Evolutionary conservation across 2,329 filamentous ascomycete species (phyloP), one percentile per base, ranked within the genome.

Genomic region (Fusarium haematococcum): DNA sequence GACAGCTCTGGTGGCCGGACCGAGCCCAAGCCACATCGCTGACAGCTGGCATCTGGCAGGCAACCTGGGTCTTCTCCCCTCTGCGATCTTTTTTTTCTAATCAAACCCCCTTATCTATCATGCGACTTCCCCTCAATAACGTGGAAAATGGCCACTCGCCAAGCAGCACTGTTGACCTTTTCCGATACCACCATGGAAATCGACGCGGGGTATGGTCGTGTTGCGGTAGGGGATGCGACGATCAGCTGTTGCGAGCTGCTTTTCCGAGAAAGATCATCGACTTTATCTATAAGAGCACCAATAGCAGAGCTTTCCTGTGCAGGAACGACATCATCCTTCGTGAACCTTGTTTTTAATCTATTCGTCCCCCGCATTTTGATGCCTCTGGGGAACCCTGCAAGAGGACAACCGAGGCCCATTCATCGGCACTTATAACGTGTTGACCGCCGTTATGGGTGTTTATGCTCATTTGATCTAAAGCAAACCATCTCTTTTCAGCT

Each of bases 301-400:
- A 60, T 60, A 27, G 39, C 23, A 27, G 56, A 9, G 37, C 18
- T 18, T 39, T 10, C 6, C 10, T 10, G n/a, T 43, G 25, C 37
- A 60, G 57, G 57, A 25, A 60, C 37, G 57, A 60, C 27, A 60
- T 43, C 57, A 60, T 43, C 13, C 23, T 30, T 43, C 25, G 57
- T 16, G 18, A 70, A 43, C 45, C 67, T 70, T 58, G 43, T 58
- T 74, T 64, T 63, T 50, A 45, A 27, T 52, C 35, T 32, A 39
- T 37, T 48, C 45, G 60, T 74, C 67, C 67, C 67, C 71, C 70
- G 67, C 71, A 71, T 54, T 43, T 25, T 16, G 1, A 2, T 71
- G 33, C 52, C 67, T 71, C 67, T 23, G 67, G 70, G 67, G 70
- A 57, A 27, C 5, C 62, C 67, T 60, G 25, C 57, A 43, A 30